phyloP scores from a whole-genome alignment of 2,329 filamentous ascomycete species.

The Aspergillus pseudoterreus region DNA sequence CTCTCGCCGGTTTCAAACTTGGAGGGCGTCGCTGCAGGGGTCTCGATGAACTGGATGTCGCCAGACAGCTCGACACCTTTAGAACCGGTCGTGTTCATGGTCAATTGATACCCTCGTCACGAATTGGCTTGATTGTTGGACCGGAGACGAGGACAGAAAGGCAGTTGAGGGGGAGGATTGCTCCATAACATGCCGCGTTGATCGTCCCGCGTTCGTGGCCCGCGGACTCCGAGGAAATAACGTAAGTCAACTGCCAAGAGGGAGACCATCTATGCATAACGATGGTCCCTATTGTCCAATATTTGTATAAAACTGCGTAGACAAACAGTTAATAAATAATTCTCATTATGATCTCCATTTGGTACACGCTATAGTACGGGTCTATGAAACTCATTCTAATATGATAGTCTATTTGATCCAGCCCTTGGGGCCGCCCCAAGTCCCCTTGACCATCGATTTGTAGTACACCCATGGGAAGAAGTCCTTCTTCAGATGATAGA shows the following conservation, averaged over 20 bases:
- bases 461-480: conserved; percentile 67
- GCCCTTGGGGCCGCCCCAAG: conserved; percentile 59
- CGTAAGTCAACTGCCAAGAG: too few species aligned
- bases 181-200: too few species aligned
- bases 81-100: not conserved
- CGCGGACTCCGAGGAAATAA: too few species aligned
- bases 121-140: too few species aligned
- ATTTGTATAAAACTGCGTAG: too few species aligned
- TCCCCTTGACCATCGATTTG: conserved; percentile 58
- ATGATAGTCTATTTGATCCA: conserved; percentile 24
- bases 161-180: too few species aligned
- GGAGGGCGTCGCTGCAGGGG: conserved; percentile 19
- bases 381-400: too few species aligned
- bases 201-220: too few species aligned
- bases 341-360: not conserved
- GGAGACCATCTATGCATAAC: too few species aligned
- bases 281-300: too few species aligned
- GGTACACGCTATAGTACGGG: too few species aligned
- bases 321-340: not conserved
- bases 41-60: conserved; percentile 23
- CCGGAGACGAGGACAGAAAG: too few species aligned
- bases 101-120: not conserved
- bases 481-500: conserved; percentile 63
- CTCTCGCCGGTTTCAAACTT: conserved; percentile 18
- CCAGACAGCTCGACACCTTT: not conserved